phyloP scores from a whole-genome alignment of 78 protist genomes.

The Anaeramoeba flamelloides region DNA sequence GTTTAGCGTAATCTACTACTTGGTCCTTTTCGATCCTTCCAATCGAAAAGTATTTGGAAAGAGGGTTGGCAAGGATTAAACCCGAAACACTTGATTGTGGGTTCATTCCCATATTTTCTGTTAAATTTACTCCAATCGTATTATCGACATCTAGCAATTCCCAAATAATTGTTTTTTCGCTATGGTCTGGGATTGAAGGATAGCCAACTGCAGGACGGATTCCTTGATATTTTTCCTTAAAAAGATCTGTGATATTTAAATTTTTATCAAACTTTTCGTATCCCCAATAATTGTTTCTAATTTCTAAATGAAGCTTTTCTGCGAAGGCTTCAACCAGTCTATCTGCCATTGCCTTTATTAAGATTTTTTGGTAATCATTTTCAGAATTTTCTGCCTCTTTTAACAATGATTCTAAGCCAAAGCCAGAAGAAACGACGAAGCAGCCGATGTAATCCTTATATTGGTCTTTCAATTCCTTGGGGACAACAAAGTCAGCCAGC shows the following conservation, averaged over 20 bases:
- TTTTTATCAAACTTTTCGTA: conserved; percentile 45
- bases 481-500: conserved; percentile 80
- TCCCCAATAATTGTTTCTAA: conserved; percentile 78
- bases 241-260: conserved; percentile 45
- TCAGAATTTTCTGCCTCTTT: conserved; percentile 33
- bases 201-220: conserved; percentile 97
- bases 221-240: conserved; percentile 66
- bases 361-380: conserved; percentile 73
- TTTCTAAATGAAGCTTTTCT: conserved; percentile 70
- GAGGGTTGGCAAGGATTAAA: conserved; percentile 59
- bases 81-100: conserved; percentile 94
- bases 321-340: conserved; percentile 75
- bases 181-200: conserved; percentile 96
- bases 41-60: conserved; percentile 84
- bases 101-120: conserved; percentile 82
- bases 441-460: conserved; percentile 63
- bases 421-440: conserved; percentile 65
- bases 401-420: conserved; percentile 63
- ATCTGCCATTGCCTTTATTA: conserved; percentile 83
- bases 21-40: conserved; percentile 86
- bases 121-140: conserved; percentile 34
- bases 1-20: conserved; percentile 63
- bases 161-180: conserved; percentile 54
- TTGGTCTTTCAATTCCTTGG: conserved; percentile 37
- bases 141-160: conserved; percentile 3